phyloP scores from a whole-genome alignment of 2,329 filamentous ascomycete species.

The Tolypocladium paradoxum region DNA sequence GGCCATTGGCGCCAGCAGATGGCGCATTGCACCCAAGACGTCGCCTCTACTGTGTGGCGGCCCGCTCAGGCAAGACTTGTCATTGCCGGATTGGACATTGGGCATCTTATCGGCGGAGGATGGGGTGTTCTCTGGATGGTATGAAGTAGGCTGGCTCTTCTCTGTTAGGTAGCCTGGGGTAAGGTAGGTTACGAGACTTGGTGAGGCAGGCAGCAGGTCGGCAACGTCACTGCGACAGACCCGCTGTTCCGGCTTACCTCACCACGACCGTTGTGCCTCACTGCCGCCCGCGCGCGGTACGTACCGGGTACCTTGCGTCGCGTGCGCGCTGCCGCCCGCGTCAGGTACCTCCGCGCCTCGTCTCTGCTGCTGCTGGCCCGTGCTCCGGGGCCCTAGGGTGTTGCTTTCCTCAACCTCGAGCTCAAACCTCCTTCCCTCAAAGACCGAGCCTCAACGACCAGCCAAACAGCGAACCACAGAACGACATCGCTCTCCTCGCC shows the following conservation, averaged over 20 bases:
- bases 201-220: slow-evolving; percentile 8
- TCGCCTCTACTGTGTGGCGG: neutral
- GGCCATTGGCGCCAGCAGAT: neutral
- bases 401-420: slow-evolving; percentile 16
- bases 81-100: neutral
- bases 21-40: neutral
- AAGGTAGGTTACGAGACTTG: too few species aligned
- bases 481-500: neutral
- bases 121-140: neutral
- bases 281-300: neutral
- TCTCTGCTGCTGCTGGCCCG: slow-evolving; percentile 3
- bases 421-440: slow-evolving; percentile 21
- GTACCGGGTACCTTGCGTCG: slow-evolving; percentile 11
- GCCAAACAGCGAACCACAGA: slow-evolving; percentile 1
- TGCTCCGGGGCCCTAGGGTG: slow-evolving; percentile 9
- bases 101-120: neutral
- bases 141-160: too few species aligned
- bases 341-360: slow-evolving; percentile 10
- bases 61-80: neutral
- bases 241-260: slow-evolving; percentile 1
- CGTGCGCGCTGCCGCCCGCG: neutral
- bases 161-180: too few species aligned
- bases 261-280: slow-evolving; percentile 1
- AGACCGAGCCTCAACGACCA: slow-evolving; percentile 7
- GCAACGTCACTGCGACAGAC: slow-evolving; percentile 10